Percentiles rank a stretch among this genome's conserved stretches.
These are phyloP conservation scores for Nicotiana obtusifolia DNA, from an alignment of 257 asterid genomes.

Conservation along the genomic window DNA sequence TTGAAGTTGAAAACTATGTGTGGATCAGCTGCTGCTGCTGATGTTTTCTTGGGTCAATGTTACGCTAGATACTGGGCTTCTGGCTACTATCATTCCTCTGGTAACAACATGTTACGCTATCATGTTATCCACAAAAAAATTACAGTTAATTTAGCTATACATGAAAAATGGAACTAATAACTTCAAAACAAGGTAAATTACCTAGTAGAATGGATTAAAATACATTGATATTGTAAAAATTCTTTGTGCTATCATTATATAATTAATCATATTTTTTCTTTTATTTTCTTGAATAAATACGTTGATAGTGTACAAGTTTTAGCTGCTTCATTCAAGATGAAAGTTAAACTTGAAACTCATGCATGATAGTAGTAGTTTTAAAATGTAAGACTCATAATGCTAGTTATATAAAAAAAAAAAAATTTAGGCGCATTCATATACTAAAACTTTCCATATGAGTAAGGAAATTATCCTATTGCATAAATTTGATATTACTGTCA, in stretches of 20 bases:
- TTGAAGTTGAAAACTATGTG: constrained; percentile 30
- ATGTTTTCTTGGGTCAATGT: constrained; percentile 39
- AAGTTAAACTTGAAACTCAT: not conserved
- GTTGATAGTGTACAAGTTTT: not conserved
- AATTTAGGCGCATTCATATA: no score
- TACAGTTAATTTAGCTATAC: not conserved
- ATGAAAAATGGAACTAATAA: not conserved
- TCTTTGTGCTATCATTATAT: not conserved
- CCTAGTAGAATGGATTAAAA: no score
- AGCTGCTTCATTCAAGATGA: not conserved
- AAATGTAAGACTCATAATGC: not conserved
- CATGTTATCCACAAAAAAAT: not conserved
- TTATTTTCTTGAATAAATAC: not conserved
- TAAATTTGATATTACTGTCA: not conserved
- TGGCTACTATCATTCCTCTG: constrained; percentile 31
- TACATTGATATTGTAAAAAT: not conserved
- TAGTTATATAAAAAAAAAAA: not conserved
- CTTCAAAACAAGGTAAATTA: no score
- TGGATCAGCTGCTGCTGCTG: constrained; percentile 35
- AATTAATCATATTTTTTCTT: not conserved
- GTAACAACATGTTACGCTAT: not conserved
- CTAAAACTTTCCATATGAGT: not conserved
- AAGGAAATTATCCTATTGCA: not conserved
- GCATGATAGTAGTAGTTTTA: not conserved
- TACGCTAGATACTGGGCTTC: constrained; percentile 43